phyloP scores from a whole-genome alignment of 2,329 filamentous ascomycete species.

The Talaromyces sp. region DNA sequence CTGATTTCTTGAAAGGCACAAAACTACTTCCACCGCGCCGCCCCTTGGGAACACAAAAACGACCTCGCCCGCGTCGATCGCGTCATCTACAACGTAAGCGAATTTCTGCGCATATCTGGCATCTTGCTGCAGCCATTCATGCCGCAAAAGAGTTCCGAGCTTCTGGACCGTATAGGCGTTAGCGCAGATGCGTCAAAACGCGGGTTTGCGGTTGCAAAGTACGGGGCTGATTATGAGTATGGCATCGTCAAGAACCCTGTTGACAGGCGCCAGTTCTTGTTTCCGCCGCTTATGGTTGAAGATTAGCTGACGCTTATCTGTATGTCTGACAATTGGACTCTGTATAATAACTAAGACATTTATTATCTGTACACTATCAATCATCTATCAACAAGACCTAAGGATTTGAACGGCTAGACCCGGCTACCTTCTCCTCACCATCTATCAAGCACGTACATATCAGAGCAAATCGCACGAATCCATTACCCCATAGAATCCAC shows the following conservation, averaged over 20 bases:
- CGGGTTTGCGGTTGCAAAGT: constrained; percentile 58
- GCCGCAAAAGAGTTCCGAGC: constrained; percentile 67
- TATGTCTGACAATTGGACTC: background rate
- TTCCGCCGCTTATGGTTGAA: constrained; percentile 47
- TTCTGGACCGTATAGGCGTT: constrained; percentile 79
- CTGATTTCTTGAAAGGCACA: constrained; percentile 53
- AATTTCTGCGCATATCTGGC: constrained; percentile 72
- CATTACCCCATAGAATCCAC: constrained; percentile 19
- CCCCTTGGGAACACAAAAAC: constrained; percentile 60
- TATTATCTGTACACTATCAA: background rate
- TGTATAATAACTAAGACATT: background rate
- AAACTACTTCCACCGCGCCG: constrained; percentile 59
- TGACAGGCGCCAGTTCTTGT: constrained; percentile 45
- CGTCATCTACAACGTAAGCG: constrained; percentile 67
- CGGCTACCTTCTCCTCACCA: background rate
- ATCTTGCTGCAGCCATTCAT: constrained; percentile 92
- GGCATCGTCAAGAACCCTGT: constrained; percentile 30
- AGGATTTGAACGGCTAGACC: constrained; percentile 13
- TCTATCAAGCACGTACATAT: background rate
- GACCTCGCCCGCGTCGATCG: constrained; percentile 49
- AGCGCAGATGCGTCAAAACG: constrained; percentile 52
- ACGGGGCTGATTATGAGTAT: constrained; percentile 67
- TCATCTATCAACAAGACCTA: background rate
- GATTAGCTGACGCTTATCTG: constrained; percentile 25
- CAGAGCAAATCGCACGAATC: constrained; percentile 3